These are phyloP conservation scores for Leptographium wingfieldii DNA, from an alignment of 2,329 filamentous ascomycete genomes.

Conservation along the genomic window DNA sequence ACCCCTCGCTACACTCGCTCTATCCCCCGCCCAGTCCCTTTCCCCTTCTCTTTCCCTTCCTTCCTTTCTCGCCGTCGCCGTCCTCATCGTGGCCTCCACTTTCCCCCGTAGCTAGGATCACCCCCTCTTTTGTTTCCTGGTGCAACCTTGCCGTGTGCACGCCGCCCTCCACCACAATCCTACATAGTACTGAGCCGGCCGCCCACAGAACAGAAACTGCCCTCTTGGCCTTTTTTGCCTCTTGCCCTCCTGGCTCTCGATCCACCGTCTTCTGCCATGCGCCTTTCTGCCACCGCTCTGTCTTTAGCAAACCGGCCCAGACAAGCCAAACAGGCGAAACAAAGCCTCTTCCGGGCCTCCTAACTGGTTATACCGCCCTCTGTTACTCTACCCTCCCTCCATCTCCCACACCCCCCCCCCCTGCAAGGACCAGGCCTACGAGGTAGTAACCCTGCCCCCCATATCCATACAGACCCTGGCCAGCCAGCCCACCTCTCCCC, in stretches of 20 bases:
- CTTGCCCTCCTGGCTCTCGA: background rate
- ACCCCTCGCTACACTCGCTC: background rate
- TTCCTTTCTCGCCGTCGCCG: slow-evolving; percentile 1
- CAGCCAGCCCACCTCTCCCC: background rate
- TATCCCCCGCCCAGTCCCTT: background rate
- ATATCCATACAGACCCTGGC: background rate
- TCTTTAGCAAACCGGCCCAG: background rate
- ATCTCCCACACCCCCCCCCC: slow-evolving; percentile 1
- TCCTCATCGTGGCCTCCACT: background rate
- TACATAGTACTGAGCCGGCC: background rate
- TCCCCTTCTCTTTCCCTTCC: background rate
- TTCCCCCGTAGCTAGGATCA: background rate
- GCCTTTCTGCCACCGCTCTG: background rate
- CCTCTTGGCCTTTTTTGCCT: background rate
- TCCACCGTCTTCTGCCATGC: too few relatives aligned
- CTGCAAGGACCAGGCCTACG: slow-evolving; percentile 3
- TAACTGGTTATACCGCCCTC: slow-evolving; percentile 5
- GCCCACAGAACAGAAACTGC: background rate
- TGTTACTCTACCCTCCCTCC: slow-evolving; percentile 3
- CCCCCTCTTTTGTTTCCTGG: slow-evolving; percentile 5
- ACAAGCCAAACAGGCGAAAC: too few relatives aligned
- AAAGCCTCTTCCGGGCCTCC: background rate
- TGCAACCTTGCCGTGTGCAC: slow-evolving; percentile 11
- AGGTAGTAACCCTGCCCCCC: background rate
- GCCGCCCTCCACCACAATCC: slow-evolving; percentile 4